Evolutionary conservation across 257 asterid genomes (phyloP).

Genomic region (Catharanthus roseus): DNA sequence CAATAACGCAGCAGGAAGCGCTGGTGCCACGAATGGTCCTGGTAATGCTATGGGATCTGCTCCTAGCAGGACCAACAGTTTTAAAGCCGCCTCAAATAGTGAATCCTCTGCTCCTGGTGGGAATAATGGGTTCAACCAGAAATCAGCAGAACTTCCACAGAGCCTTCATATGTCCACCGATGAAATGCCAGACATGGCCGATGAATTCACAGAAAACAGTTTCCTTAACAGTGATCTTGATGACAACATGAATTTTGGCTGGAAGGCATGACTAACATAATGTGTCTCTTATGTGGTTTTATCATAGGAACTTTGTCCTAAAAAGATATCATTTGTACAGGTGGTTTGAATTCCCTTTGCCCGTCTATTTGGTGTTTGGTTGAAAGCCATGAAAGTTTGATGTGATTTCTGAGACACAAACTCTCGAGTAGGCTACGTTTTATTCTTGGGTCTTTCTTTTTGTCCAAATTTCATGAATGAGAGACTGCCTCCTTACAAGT

Average conservation of each 20-base stretch:
- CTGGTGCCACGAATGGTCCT: conserved; percentile 25
- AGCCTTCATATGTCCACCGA: conserved; percentile 50
- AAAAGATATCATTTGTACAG: conserved; percentile 40
- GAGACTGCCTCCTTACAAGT: conserved; percentile 29
- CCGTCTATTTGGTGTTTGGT: neutral
- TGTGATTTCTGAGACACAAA: conserved; percentile 22
- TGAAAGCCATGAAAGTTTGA: conserved; percentile 21
- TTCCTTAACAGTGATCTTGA: conserved; percentile 72
- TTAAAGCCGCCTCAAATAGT: conserved; percentile 43
- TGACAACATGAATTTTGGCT: conserved; percentile 58
- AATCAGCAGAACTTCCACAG: conserved; percentile 45
- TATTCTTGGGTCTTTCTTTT: neutral
- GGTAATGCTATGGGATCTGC: conserved; percentile 27
- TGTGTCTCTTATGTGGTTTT: conserved; percentile 6
- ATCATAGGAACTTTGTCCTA: neutral
- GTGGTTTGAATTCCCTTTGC: conserved; percentile 21
- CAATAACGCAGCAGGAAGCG: conserved; percentile 26
- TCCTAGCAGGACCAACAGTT: conserved; percentile 63
- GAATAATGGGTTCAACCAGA: conserved; percentile 43
- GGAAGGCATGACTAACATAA: conserved; percentile 63
- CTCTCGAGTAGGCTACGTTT: conserved; percentile 16
- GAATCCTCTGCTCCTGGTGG: conserved; percentile 44
- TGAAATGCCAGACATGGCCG: conserved; percentile 58
- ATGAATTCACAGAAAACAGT: conserved; percentile 60
- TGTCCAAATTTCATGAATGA: neutral